These are phyloP conservation scores for Fagopyrum homotropicum DNA, from an alignment of 148 eudicot species.

Conservation along the genomic window DNA sequence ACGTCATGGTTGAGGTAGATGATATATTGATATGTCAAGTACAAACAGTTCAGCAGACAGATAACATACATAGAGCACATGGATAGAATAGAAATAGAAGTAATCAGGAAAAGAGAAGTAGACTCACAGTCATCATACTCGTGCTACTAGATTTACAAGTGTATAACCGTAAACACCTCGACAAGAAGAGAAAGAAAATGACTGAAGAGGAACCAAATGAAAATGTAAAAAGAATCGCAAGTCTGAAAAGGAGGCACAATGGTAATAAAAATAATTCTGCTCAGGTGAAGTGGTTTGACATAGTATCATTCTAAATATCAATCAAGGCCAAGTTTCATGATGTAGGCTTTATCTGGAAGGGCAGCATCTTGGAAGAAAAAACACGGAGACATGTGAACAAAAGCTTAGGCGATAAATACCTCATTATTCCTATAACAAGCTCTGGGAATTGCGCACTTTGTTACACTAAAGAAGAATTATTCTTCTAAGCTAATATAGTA, in stretches of 20 bases:
- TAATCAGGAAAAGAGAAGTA: neutral
- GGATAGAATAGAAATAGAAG: neutral
- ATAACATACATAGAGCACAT: neutral
- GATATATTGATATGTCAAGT: neutral
- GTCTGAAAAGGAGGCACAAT: no score
- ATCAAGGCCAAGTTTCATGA: no score
- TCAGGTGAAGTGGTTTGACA: no score
- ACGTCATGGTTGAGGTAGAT: neutral
- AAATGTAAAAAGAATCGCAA: no score
- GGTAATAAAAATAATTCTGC: no score
- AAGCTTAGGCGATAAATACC: neutral
- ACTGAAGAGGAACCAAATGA: no score
- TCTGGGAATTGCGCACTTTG: neutral
- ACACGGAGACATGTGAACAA: neutral
- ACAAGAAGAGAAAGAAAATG: no score
- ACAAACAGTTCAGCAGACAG: neutral
- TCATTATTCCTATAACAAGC: neutral
- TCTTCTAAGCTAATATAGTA: neutral
- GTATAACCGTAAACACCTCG: no score
- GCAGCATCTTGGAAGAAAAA: no score
- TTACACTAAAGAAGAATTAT: neutral
- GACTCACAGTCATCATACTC: neutral
- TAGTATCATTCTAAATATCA: no score
- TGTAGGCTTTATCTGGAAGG: no score
- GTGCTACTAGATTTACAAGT: no score